Base-by-base conservation (phyloP, 2,329 filamentous ascomycete species). In the Colletotrichum karsti region DNA sequence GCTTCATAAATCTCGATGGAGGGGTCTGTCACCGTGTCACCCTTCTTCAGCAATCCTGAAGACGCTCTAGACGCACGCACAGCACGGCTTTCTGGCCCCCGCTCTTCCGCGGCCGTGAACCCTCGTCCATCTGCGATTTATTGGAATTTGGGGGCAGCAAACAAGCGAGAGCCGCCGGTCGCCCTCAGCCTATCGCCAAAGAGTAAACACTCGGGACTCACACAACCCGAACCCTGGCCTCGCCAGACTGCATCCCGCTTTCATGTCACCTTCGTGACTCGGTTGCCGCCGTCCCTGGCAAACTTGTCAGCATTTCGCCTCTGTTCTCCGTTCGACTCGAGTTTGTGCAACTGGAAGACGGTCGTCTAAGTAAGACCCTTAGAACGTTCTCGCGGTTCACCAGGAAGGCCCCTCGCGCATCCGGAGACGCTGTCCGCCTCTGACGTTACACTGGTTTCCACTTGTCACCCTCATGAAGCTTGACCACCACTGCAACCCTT, bases 111-210 rank as follows among this genome's bases (percentile, higher is more conserved):
- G 58, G 50, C 64, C 62, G 42, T 61, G 44, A 33, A 28, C 42
- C 57, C 46, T 67, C 39, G 61, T 59, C 51, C 18, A 68, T 59
- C 42, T 59, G 35, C 67, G 42, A 41, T 53, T 42, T 33, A 42
- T 57, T 60, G 55, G 54, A 46, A 35, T 55, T 69, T 70, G 63
- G 69, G 69, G 69, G 67, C 69, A 71, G 67, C 58, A 71, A 71
- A 71, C 67, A 71, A 71, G 69, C 69, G 69, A 71, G 51, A 54
- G 46, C 41, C 64, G 35, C 44, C 56, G 58, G 67, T 35, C 67
- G 58, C 20, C 48, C 28, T 20, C 26, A 50, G 65, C 48, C 59
- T 65, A 37, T 68, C 54, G 54, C 58, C 42, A 63, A 57, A 61
- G 41, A 13, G 58, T 35, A 41, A 44, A 26, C 13, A 54, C 33